Percentiles rank a stretch among this genome's conserved stretches.
phyloP scores from a whole-genome alignment of 257 asterid species.

The Nicotiana sylvestris region DNA sequence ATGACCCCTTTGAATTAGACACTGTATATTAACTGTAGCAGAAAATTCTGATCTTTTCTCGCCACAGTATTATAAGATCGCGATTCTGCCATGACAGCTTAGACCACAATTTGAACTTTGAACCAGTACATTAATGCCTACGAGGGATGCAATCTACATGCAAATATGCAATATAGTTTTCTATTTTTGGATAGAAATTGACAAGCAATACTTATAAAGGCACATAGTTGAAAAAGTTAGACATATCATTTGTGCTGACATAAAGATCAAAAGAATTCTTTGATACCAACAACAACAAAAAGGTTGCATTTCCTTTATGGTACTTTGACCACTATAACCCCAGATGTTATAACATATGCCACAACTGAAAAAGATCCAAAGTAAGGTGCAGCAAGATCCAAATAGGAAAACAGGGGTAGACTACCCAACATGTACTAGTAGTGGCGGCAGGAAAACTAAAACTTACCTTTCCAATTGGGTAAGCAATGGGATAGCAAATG shows the following conservation, averaged over 20 bases:
- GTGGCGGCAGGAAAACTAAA: background rate
- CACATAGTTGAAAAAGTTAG: background rate
- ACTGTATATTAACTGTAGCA: background rate
- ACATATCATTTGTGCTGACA: background rate
- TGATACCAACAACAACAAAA: background rate
- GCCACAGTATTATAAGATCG: background rate
- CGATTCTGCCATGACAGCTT: background rate
- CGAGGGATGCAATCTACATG: background rate
- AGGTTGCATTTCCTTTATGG: background rate
- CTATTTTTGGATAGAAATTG: background rate
- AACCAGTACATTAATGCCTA: background rate
- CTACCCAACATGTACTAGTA: background rate
- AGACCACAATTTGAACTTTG: background rate
- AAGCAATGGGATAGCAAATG: slow-evolving; percentile 79
- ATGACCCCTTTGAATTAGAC: background rate
- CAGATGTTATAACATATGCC: background rate
- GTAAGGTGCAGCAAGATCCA: background rate
- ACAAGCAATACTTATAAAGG: background rate
- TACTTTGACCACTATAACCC: background rate
- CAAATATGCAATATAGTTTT: background rate
- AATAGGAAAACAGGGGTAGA: background rate
- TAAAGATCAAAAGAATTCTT: background rate
- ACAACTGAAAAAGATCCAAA: background rate
- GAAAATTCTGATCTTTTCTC: background rate
- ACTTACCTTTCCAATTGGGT: slow-evolving; percentile 86